phyloP scores from a whole-genome alignment of 2,329 filamentous ascomycete species.

The Diaporthe destruens region DNA sequence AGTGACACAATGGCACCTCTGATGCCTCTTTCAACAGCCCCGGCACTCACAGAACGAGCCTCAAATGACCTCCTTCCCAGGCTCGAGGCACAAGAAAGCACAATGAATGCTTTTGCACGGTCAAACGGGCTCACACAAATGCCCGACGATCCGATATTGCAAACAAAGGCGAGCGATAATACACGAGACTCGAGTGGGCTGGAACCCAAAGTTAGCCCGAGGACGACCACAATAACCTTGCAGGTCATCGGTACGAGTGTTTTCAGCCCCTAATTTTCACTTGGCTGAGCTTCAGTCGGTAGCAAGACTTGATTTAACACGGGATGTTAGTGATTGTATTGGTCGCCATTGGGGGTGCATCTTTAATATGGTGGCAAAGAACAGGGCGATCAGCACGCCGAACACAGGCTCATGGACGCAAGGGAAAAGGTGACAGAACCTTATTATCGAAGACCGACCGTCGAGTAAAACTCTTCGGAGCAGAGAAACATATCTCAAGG shows the following conservation, averaged over 20 bases:
- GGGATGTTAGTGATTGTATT: not conserved
- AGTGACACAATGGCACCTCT: not conserved
- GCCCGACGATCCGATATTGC: not conserved
- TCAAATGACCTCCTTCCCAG: not conserved
- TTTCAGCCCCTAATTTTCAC: no score
- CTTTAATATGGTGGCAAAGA: not conserved
- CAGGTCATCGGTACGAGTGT: not conserved
- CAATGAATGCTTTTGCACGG: not conserved
- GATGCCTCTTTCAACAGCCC: not conserved
- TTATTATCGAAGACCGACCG: not conserved
- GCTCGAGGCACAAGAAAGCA: not conserved
- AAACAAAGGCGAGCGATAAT: not conserved
- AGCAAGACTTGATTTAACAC: not conserved
- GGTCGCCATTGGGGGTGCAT: not conserved
- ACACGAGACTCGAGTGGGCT: not conserved
- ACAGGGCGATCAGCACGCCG: not conserved
- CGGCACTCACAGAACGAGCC: no score
- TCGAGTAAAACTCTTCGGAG: not conserved
- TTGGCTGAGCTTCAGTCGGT: not conserved
- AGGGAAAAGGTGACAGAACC: no score
- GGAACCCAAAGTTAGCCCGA: not conserved
- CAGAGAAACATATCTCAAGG: not conserved
- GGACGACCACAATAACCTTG: not conserved
- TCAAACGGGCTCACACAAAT: not conserved
- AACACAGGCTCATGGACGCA: no score